Percentiles rank a stretch among this genome's conserved stretches.
Evolutionary conservation across 2,329 filamentous ascomycete genomes (phyloP).

Genomic region (Chalara sp.): DNA sequence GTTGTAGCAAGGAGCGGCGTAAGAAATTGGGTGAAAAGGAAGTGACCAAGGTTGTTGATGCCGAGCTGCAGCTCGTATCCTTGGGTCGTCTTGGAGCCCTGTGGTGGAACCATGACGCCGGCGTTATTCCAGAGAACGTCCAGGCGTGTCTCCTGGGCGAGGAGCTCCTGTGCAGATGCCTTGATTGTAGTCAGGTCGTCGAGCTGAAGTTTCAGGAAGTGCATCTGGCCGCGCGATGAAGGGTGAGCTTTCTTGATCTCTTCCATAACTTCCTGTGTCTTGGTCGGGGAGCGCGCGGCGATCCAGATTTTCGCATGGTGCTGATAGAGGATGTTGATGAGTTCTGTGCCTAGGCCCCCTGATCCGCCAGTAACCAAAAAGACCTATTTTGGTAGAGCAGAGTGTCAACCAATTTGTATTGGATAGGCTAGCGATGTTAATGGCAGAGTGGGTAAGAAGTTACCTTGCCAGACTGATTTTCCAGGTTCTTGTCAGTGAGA

Average conservation of each 20-base stretch:
- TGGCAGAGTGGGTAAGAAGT: neutral
- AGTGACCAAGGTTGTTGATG: conserved; percentile 28
- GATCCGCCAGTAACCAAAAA: conserved; percentile 28
- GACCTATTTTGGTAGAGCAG: neutral
- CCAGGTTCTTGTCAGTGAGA: conserved; percentile 22
- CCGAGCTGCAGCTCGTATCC: conserved; percentile 29
- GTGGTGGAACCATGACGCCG: conserved; percentile 28
- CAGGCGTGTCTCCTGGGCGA: conserved; percentile 26
- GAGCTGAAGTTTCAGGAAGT: conserved; percentile 30
- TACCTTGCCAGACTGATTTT: conserved; percentile 22
- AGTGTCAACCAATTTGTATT: conserved; percentile 1
- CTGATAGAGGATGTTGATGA: conserved; percentile 29
- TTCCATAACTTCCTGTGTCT: conserved; percentile 30
- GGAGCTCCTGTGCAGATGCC: conserved; percentile 26
- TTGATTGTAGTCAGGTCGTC: conserved; percentile 31
- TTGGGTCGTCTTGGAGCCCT: conserved; percentile 22
- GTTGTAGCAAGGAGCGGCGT: conserved; percentile 12
- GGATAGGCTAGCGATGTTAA: neutral
- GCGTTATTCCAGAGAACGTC: conserved; percentile 33
- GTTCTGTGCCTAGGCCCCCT: conserved; percentile 31
- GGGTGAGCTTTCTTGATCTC: conserved; percentile 24
- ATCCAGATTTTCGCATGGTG: conserved; percentile 35
- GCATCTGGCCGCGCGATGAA: conserved; percentile 24
- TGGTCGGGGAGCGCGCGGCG: conserved; percentile 32
- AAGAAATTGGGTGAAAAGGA: conserved; percentile 28